Evolutionary conservation across 176 grass and related monocot genomes (phyloP).

Genomic region (Poa pratensis): DNA sequence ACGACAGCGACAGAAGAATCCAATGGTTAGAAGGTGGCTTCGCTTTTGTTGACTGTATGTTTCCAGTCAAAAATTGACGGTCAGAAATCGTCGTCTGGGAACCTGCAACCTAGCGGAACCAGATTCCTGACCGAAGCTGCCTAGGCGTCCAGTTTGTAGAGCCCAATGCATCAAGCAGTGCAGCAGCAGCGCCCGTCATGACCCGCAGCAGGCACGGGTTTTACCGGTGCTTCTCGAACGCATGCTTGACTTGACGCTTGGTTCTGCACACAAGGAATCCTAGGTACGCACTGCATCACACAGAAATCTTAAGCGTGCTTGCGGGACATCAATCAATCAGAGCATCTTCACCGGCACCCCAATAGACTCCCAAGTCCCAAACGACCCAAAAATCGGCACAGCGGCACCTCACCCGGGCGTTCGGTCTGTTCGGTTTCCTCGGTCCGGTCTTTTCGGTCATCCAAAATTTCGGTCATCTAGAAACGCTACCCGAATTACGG

Average conservation of each 20-base stretch:
- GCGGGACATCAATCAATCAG: too few species aligned
- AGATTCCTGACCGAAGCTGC: constrained; percentile 28
- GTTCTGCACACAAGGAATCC: constrained; percentile 13
- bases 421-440: too few species aligned
- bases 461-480: too few species aligned
- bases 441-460: too few species aligned
- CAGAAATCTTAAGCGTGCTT: not conserved
- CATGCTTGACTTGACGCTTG: not conserved
- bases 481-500: too few species aligned
- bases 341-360: too few species aligned
- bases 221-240: not conserved
- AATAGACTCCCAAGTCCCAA: too few species aligned
- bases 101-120: constrained; percentile 13
- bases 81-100: constrained; percentile 29
- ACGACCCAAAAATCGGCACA: too few species aligned
- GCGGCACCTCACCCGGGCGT: too few species aligned
- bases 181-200: not conserved
- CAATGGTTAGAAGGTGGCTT: constrained; percentile 3
- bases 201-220: not conserved
- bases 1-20: constrained; percentile 20
- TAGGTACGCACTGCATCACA: not conserved
- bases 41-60: not conserved
- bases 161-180: not conserved
- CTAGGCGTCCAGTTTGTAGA: constrained; percentile 5
- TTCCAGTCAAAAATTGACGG: constrained; percentile 23